These are phyloP conservation scores for Beauveria bassiana DNA, from an alignment of 2,329 filamentous ascomycete genomes.

Conservation along the genomic window DNA sequence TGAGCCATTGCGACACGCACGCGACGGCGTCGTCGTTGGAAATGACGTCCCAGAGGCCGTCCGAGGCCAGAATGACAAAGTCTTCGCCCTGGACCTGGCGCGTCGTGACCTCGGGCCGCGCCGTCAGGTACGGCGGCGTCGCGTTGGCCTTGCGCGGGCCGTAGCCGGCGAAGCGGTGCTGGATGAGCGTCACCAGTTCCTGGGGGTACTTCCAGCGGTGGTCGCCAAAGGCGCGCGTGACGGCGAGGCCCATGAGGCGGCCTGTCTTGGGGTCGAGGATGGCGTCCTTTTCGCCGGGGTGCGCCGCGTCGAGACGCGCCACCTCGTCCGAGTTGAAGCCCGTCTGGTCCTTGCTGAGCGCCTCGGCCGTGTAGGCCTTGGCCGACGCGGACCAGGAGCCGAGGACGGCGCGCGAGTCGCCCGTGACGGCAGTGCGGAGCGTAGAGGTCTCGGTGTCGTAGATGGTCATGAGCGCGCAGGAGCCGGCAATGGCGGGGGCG, in stretches of 20 bases:
- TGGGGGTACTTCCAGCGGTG: constrained; percentile 59
- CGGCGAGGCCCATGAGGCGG: constrained; percentile 51
- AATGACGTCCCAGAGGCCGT: constrained; percentile 59
- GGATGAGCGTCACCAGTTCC: constrained; percentile 26
- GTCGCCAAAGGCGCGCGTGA: constrained; percentile 63
- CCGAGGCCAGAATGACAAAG: constrained; percentile 59
- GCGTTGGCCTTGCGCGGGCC: constrained; percentile 33
- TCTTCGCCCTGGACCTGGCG: constrained; percentile 39
- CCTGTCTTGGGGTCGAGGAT: constrained; percentile 41
- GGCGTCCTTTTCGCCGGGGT: constrained; percentile 54
- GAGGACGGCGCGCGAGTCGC: constrained; percentile 60
- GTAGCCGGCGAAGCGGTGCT: constrained; percentile 42
- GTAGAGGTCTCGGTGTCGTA: constrained; percentile 47
- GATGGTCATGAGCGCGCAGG: constrained; percentile 55
- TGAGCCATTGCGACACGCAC: constrained; percentile 48
- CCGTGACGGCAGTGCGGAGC: constrained; percentile 57
- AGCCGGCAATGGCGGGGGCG: constrained; percentile 39
- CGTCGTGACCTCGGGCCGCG: constrained; percentile 56
- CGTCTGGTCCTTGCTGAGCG: constrained; percentile 58
- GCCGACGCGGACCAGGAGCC: constrained; percentile 38
- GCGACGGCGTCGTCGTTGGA: constrained; percentile 49
- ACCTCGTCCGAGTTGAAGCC: constrained; percentile 54
- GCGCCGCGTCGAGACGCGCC: constrained; percentile 43
- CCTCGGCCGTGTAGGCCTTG: constrained; percentile 39
- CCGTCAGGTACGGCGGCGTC: constrained; percentile 61